Evolutionary conservation across 768 basidiomycete species (phyloP).

Genomic region (Podaxis rugospora): DNA sequence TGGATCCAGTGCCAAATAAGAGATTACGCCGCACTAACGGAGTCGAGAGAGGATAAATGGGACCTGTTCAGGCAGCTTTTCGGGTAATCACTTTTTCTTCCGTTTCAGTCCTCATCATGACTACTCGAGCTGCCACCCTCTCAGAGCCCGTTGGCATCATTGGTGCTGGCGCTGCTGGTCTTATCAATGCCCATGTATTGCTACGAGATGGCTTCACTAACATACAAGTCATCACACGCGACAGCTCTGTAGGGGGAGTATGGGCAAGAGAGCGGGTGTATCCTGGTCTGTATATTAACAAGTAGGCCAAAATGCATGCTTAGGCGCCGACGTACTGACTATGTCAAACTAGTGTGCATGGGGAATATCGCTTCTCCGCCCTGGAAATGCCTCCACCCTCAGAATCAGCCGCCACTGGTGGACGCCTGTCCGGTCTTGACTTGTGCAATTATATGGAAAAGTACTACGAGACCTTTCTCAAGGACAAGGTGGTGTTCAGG

Average conservation of each 20-base stretch:
- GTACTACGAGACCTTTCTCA: constrained; percentile 44
- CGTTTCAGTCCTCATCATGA: constrained; percentile 1
- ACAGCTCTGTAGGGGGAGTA: constrained; percentile 51
- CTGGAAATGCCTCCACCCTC: constrained; percentile 46
- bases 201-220: constrained; percentile 52
- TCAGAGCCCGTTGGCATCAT: constrained; percentile 38
- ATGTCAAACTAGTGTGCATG: constrained; percentile 45
- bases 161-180: constrained; percentile 56
- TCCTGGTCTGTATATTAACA: constrained; percentile 54
- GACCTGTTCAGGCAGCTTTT: background rate
- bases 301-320: constrained; percentile 32
- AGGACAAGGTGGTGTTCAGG: constrained; percentile 32
- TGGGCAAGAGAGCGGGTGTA: constrained; percentile 57
- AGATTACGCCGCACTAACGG: background rate
- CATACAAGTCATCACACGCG: constrained; percentile 52
- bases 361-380: constrained; percentile 57
- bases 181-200: constrained; percentile 55
- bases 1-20: too few species aligned
- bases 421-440: constrained; percentile 48
- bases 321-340: background rate
- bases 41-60: background rate
- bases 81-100: background rate
- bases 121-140: background rate
- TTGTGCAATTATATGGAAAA: constrained; percentile 52
- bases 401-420: constrained; percentile 29